Conservation (phyloP, 176 grass and related monocot species). For the Cymbopogon citratus region DNA sequence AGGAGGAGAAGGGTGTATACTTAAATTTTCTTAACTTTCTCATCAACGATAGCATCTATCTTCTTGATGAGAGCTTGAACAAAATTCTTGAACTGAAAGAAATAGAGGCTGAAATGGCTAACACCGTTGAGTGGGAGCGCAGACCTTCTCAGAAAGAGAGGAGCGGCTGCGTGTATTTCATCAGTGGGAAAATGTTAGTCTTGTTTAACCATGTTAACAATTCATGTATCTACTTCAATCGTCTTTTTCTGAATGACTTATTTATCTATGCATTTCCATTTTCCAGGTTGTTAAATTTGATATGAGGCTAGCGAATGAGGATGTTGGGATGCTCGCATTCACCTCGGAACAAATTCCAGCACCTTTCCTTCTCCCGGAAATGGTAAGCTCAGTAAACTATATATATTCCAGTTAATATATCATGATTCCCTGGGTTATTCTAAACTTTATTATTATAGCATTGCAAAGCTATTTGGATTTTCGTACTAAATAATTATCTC, state of each 20-base stretch:
- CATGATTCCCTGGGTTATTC: background rate
- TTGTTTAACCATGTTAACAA: constrained; percentile 12
- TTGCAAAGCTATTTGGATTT: background rate
- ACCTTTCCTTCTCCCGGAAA: constrained; percentile 94
- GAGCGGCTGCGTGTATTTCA: constrained; percentile 80
- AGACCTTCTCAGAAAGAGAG: constrained; percentile 89
- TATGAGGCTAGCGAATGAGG: constrained; percentile 98
- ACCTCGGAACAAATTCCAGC: constrained; percentile 97
- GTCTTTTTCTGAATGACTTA: background rate
- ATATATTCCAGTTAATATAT: background rate
- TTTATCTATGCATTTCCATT: constrained; percentile 35
- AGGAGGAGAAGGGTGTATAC: constrained; percentile 94
- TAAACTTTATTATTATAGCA: background rate
- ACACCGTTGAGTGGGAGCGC: constrained; percentile 65
- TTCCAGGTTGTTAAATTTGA: constrained; percentile 92
- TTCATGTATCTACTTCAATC: background rate
- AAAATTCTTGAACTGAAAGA: constrained; percentile 95
- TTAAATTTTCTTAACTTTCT: constrained; percentile 98
- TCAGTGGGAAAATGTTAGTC: constrained; percentile 84
- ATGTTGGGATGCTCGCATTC: constrained; percentile 97
- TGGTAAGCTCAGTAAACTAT: constrained; percentile 49
- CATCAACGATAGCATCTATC: constrained; percentile 98
- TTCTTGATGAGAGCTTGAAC: constrained; percentile 98
- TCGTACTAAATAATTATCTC: background rate
- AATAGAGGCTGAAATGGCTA: constrained; percentile 95